Evolutionary conservation across 2,329 filamentous ascomycete species (phyloP).

Genomic region (Plectosphaerella sp.): DNA sequence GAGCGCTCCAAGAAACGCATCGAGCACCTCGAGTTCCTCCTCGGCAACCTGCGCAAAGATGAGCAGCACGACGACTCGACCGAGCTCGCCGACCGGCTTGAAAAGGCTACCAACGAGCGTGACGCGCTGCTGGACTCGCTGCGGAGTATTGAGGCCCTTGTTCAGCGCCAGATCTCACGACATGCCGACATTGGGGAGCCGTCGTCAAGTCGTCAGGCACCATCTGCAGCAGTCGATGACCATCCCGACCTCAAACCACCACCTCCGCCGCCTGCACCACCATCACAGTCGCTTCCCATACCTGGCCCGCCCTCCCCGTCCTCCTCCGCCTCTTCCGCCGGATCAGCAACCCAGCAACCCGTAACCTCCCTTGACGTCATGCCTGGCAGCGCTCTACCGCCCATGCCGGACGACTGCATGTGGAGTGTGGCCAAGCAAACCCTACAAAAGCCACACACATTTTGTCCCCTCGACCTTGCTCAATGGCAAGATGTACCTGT

Average conservation of each 20-base stretch:
- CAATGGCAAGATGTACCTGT: slow-evolving; percentile 18
- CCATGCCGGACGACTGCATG: slow-evolving; percentile 8
- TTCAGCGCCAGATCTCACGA: slow-evolving; percentile 9
- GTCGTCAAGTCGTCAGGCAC: no score
- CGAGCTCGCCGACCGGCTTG: slow-evolving; percentile 18
- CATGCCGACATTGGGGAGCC: background rate
- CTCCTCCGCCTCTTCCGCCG: background rate
- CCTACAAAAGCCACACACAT: slow-evolving; percentile 6
- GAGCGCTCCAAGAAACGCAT: slow-evolving; percentile 25
- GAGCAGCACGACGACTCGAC: slow-evolving; percentile 18
- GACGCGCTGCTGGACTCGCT: slow-evolving; percentile 10
- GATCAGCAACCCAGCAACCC: no score
- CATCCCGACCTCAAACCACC: background rate
- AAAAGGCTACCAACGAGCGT: slow-evolving; percentile 18
- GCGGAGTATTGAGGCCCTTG: slow-evolving; percentile 11
- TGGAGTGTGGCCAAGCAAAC: slow-evolving; percentile 20
- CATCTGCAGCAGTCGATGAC: background rate
- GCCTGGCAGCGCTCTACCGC: background rate
- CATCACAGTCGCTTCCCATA: background rate
- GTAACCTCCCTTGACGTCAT: no score
- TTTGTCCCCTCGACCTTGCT: slow-evolving; percentile 4
- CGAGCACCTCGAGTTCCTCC: slow-evolving; percentile 21
- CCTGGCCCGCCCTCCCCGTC: background rate
- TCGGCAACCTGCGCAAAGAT: slow-evolving; percentile 17
- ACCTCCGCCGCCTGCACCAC: background rate